phyloP scores from a whole-genome alignment of 768 basidiomycete genomes.

The Dioszegia crocea region DNA sequence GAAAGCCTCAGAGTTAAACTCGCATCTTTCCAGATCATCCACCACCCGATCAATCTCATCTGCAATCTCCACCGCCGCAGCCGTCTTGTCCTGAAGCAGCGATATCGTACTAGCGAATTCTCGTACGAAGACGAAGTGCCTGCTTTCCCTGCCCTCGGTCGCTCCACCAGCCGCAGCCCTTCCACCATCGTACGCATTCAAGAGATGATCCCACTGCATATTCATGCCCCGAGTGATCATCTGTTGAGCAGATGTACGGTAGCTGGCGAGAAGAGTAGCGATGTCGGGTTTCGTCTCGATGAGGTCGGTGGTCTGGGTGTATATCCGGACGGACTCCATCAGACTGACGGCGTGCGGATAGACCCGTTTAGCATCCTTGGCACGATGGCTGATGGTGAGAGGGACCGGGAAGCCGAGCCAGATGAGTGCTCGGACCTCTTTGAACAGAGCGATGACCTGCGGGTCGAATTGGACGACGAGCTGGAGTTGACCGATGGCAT shows the following conservation, averaged over 20 bases:
- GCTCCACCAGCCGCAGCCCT: conserved; percentile 61
- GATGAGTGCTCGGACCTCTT: conserved; percentile 90
- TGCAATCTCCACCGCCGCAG: conserved; percentile 84
- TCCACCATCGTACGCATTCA: conserved; percentile 83
- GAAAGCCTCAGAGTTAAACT: conserved; percentile 80
- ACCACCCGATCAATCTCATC: conserved; percentile 77
- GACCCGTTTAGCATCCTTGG: conserved; percentile 96
- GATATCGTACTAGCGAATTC: conserved; percentile 93
- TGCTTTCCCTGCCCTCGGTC: conserved; percentile 74
- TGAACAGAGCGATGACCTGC: conserved; percentile 90
- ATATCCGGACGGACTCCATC: conserved; percentile 99
- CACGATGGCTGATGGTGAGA: conserved; percentile 90
- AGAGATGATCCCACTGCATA: conserved; percentile 94
- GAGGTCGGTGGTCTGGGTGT: conserved; percentile 88
- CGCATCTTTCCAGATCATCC: conserved; percentile 80
- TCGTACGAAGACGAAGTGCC: conserved; percentile 88
- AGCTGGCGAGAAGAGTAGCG: conserved; percentile 90
- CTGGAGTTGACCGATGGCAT: conserved; percentile 56
- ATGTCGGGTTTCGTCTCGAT: conserved; percentile 87
- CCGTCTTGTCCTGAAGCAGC: conserved; percentile 92
- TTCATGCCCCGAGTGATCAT: conserved; percentile 85
- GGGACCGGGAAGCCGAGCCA: conserved; percentile 97
- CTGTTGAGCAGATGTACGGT: conserved; percentile 83
- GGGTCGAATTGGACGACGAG: conserved; percentile 96
- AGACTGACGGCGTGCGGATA: conserved; percentile 87